Percentiles rank a stretch among this genome's conserved stretches.
Conservation (phyloP, 371 early-diverging fungal species). For the Funneliformis caledonium region DNA sequence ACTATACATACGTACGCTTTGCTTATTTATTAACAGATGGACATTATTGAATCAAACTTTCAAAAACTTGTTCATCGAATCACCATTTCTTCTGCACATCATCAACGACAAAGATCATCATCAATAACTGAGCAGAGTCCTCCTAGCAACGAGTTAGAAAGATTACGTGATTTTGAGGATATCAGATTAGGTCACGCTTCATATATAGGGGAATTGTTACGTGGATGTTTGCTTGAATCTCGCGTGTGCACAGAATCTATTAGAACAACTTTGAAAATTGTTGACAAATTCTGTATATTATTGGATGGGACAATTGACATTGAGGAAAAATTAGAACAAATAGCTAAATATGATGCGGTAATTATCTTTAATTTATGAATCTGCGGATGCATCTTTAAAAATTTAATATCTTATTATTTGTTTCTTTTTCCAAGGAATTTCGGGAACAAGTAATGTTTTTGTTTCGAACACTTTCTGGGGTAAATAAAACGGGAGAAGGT, state of each 20-base stretch:
- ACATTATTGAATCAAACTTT: constrained; percentile 63
- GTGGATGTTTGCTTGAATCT: constrained; percentile 61
- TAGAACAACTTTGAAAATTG: constrained; percentile 47
- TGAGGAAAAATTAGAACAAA: constrained; percentile 42
- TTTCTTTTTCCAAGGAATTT: constrained; percentile 55
- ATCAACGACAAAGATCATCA: constrained; percentile 40
- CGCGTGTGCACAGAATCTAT: constrained; percentile 48
- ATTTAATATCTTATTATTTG: constrained; percentile 16
- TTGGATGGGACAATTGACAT: constrained; percentile 41
- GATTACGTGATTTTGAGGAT: constrained; percentile 58
- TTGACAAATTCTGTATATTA: constrained; percentile 54
- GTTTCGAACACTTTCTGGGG: constrained; percentile 57
- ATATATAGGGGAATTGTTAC: constrained; percentile 52
- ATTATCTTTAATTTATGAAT: not conserved
- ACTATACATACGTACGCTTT: not conserved
- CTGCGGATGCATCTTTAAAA: not conserved
- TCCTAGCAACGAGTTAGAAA: constrained; percentile 24
- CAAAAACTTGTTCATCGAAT: constrained; percentile 47
- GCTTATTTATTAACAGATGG: constrained; percentile 52
- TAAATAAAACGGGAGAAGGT: constrained; percentile 44
- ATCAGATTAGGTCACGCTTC: constrained; percentile 58
- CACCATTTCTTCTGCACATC: constrained; percentile 37
- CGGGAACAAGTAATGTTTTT: constrained; percentile 53
- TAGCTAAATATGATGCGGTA: constrained; percentile 46
- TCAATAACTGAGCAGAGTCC: not conserved